These are phyloP conservation scores for Mikania micrantha DNA, from an alignment of 129 eudicot species.

Conservation along the genomic window DNA sequence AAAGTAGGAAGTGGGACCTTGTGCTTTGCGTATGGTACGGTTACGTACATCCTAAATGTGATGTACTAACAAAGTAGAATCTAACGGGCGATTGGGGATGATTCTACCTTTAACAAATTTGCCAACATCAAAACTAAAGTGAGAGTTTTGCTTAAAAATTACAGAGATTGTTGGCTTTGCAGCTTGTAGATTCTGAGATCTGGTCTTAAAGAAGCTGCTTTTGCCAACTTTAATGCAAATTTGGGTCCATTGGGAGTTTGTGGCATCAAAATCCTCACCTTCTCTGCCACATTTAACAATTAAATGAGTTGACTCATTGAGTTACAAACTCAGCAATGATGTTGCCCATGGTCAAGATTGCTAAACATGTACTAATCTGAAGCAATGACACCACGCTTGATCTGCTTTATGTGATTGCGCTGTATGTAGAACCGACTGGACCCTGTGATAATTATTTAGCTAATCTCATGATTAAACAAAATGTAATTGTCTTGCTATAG, in stretches of 20 bases:
- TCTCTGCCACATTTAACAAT: constrained; percentile 12
- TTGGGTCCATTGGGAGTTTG: constrained; percentile 37
- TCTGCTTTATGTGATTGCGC: neutral
- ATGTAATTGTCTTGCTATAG: neutral
- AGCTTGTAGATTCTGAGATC: constrained; percentile 32
- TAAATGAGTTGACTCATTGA: constrained; percentile 6
- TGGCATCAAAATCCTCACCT: constrained; percentile 31
- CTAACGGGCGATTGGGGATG: constrained; percentile 32
- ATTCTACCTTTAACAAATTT: constrained; percentile 31
- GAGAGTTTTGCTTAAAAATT: constrained; percentile 27
- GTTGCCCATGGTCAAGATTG: neutral
- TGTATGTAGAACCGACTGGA: neutral
- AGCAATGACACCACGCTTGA: neutral
- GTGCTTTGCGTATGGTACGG: constrained; percentile 35
- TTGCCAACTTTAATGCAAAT: constrained; percentile 41
- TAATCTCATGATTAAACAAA: neutral
- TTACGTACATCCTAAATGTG: constrained; percentile 29
- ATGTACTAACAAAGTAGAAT: constrained; percentile 43
- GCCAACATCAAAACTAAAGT: constrained; percentile 32
- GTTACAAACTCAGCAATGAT: neutral
- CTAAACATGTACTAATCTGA: neutral
- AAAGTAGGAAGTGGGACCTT: constrained; percentile 34
- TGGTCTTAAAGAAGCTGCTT: constrained; percentile 44
- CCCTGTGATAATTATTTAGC: neutral
- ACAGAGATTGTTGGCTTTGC: constrained; percentile 34